These are phyloP conservation scores for Inga oerstediana DNA, from an alignment of 306 rosid species.

Conservation along the genomic window DNA sequence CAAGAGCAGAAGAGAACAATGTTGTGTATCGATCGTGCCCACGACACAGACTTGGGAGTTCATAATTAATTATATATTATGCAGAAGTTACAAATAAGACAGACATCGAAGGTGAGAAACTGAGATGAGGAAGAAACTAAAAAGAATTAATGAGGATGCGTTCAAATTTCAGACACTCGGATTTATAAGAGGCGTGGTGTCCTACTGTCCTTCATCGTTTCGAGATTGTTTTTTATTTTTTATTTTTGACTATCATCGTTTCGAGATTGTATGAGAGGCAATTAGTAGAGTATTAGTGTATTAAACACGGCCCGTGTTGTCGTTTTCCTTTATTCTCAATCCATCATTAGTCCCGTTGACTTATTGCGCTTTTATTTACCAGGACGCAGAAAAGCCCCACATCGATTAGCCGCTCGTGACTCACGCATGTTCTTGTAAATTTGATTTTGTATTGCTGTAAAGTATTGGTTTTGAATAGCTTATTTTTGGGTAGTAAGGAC, in stretches of 20 bases:
- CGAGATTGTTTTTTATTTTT: background rate
- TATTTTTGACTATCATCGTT: background rate
- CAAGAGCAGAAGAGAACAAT: background rate
- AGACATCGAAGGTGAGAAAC: background rate
- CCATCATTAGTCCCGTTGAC: constrained; percentile 5
- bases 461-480: no score
- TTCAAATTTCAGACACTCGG: background rate
- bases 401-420: background rate
- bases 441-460: background rate
- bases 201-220: background rate
- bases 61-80: background rate
- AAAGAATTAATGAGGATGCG: background rate
- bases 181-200: background rate
- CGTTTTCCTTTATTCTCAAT: background rate
- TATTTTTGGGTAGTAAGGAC: no score
- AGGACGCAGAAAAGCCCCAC: background rate
- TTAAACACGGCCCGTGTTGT: background rate
- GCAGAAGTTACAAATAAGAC: background rate
- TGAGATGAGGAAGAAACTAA: background rate
- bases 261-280: background rate
- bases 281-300: no score
- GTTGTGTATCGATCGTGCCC: background rate
- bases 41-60: background rate
- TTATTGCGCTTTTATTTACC: background rate
- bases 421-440: background rate